A percentile compares a stretch with the other conserved stretches of the same genome.
Conservation (phyloP, 495 filamentous ascomycete species). For the Penicillium bialowiezense region DNA sequence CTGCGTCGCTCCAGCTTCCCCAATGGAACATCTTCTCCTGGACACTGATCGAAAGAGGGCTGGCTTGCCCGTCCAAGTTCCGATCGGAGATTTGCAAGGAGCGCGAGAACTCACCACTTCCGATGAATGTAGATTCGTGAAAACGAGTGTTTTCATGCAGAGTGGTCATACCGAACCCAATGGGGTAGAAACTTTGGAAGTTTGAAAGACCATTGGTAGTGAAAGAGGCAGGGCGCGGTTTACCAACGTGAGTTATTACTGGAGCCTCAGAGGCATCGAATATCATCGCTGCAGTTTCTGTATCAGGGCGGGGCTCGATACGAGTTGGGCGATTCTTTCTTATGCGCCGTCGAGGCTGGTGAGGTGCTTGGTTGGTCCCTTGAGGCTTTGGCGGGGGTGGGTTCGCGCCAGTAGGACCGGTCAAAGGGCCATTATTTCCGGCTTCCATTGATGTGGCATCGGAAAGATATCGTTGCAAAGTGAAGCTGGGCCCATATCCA, state of each 20-base stretch:
- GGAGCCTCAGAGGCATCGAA: constrained; percentile 14
- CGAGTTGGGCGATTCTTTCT: constrained; percentile 53
- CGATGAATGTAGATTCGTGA: constrained; percentile 72
- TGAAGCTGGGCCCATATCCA: constrained; percentile 20
- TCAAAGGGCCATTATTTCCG: background rate
- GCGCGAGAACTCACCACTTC: constrained; percentile 62
- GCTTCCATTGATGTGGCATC: constrained; percentile 11
- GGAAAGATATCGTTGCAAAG: constrained; percentile 40
- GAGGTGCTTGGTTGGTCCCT: background rate
- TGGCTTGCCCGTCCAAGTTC: constrained; percentile 32
- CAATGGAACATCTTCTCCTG: constrained; percentile 55
- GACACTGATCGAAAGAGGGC: constrained; percentile 37
- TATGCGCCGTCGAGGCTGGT: constrained; percentile 22
- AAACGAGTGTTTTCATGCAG: constrained; percentile 69
- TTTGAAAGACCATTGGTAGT: constrained; percentile 41
- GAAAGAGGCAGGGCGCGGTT: constrained; percentile 7
- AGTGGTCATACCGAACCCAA: constrained; percentile 71
- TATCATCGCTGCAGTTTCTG: constrained; percentile 9
- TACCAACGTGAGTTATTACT: background rate
- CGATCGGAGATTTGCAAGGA: constrained; percentile 38
- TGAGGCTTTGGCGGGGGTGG: background rate
- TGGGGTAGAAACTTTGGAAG: constrained; percentile 59
- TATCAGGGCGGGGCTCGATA: constrained; percentile 40
- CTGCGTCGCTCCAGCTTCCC: constrained; percentile 66
- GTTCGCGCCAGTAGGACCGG: too few species aligned